These are phyloP conservation scores for Haplosporangium sp. DNA, from an alignment of 371 early-diverging fungal genomes.

Conservation along the genomic window DNA sequence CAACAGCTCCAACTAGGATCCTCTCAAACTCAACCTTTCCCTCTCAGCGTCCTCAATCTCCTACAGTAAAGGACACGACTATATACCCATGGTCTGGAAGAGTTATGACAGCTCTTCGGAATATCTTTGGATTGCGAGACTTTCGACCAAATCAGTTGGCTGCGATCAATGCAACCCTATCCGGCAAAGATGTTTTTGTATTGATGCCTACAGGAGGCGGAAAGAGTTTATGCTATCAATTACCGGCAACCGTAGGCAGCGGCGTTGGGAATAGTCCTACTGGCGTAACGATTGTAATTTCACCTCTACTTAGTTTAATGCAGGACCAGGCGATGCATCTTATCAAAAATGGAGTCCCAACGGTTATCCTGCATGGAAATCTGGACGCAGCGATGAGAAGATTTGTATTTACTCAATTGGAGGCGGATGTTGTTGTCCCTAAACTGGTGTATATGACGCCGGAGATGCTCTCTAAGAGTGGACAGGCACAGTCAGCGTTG, in stretches of 20 bases:
- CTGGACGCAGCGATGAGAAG: conserved; percentile 62
- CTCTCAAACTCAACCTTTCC: not conserved
- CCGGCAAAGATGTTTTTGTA: conserved; percentile 95
- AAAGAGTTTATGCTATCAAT: conserved; percentile 98
- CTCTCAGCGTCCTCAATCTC: conserved; percentile 10
- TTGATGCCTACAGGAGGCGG: conserved; percentile 99
- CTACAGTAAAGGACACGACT: conserved; percentile 22
- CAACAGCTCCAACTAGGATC: not conserved
- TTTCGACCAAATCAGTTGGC: conserved; percentile 96
- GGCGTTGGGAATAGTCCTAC: conserved; percentile 58
- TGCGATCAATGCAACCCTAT: conserved; percentile 92
- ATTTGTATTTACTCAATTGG: conserved; percentile 72
- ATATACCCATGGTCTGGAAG: conserved; percentile 84
- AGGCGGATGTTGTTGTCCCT: conserved; percentile 33
- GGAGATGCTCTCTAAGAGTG: conserved; percentile 88
- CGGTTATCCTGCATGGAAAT: conserved; percentile 81
- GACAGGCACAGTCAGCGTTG: conserved; percentile 70
- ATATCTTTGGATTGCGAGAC: conserved; percentile 80
- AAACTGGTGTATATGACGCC: conserved; percentile 97
- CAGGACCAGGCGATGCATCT: conserved; percentile 97
- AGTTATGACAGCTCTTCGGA: conserved; percentile 76
- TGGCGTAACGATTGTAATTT: conserved; percentile 96
- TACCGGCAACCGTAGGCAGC: conserved; percentile 86
- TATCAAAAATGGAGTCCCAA: conserved; percentile 79
- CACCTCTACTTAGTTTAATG: conserved; percentile 97